Percentiles rank a stretch among this genome's conserved stretches.
These are phyloP conservation scores for Rhynchospora tenuis DNA, from an alignment of 176 grass and related monocot genomes.

Conservation along the genomic window DNA sequence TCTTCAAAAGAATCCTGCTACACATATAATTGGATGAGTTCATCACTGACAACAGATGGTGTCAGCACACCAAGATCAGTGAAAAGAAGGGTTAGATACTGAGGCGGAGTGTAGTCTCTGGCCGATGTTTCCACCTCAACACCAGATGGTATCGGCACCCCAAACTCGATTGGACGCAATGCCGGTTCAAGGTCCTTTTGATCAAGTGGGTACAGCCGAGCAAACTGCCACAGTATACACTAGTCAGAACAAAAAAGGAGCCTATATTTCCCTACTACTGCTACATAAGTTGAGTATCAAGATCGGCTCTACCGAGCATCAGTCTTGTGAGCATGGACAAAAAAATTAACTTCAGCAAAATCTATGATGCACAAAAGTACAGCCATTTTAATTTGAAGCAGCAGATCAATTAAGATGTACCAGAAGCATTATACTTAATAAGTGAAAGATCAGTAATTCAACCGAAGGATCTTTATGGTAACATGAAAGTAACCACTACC, in stretches of 20 bases:
- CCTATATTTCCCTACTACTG: not conserved
- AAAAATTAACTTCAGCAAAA: not conserved
- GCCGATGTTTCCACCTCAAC: conserved; percentile 41
- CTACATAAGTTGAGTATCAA: not conserved
- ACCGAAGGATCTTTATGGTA: not conserved
- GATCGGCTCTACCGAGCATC: not conserved
- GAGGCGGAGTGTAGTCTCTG: conserved; percentile 46
- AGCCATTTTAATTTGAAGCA: not conserved
- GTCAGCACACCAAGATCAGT: conserved; percentile 51
- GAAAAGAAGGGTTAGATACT: conserved; percentile 46
- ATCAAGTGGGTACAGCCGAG: conserved; percentile 41
- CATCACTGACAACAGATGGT: conserved; percentile 44
- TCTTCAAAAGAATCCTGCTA: not conserved
- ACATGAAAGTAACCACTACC: not conserved
- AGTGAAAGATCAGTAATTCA: not conserved
- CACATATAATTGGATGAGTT: conserved; percentile 43
- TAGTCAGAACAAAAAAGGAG: not conserved
- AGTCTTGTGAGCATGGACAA: not conserved
- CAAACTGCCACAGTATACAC: conserved; percentile 32
- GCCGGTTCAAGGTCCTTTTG: conserved; percentile 49
- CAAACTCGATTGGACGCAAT: conserved; percentile 31
- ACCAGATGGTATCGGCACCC: conserved; percentile 17
- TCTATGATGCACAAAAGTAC: not conserved
- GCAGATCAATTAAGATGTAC: not conserved
- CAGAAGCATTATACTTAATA: not conserved